Base-by-base conservation (phyloP, 2,329 filamentous ascomycete species). In the Neofusicoccum sp. region DNA sequence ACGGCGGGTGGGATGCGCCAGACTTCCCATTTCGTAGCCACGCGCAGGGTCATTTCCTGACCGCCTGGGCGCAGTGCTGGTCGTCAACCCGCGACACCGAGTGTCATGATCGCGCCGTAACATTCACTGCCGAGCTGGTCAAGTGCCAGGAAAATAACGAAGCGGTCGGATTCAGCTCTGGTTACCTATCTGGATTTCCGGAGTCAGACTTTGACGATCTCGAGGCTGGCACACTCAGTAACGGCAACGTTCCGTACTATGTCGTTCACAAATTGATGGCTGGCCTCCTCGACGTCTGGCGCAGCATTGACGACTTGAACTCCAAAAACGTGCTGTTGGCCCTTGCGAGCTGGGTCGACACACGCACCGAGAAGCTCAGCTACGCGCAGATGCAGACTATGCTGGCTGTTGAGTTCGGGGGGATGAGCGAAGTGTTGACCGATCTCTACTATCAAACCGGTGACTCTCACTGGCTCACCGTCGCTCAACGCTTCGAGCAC, bases 161-260 rank as follows among this genome's bases (percentile, higher is more conserved):
- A 0, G 75, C 73, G 2, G 79, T 70, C 4, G 78, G 78, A 0
- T 83, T 80, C 60, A 71, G 45, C 3, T 48, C 70, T 0, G 81
- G 81, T 0, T 84, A 84, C 61, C 69, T 84, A 0, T 80, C 78
- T 3, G 81, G 80, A 2, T 84, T 83, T 33, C 80, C 81, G 0
- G 81, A 84, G 63, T 80, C 79, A 0, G 81, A 83, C 12, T 79
- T 84, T 44, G 68, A 63, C 1, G 71, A 70, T 0, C 68, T 83
- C 1, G 80, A 83, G 59, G 67, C 69, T 0, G 69, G 80, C 0
- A 80, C 72, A 0, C 68, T 82, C 11, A 73, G 34, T 56, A 80
- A 78, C 43, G 80, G 80, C 30, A 83, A 83, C 48, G 81, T 84
- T 0, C 80, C 80, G 0, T 84, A 82, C 68, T 84, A 84, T 62